Percentiles rank a stretch among this genome's conserved stretches.
Evolutionary conservation across 345 rosid species (phyloP).

Genomic region (Eucalyptus pauciflora): DNA sequence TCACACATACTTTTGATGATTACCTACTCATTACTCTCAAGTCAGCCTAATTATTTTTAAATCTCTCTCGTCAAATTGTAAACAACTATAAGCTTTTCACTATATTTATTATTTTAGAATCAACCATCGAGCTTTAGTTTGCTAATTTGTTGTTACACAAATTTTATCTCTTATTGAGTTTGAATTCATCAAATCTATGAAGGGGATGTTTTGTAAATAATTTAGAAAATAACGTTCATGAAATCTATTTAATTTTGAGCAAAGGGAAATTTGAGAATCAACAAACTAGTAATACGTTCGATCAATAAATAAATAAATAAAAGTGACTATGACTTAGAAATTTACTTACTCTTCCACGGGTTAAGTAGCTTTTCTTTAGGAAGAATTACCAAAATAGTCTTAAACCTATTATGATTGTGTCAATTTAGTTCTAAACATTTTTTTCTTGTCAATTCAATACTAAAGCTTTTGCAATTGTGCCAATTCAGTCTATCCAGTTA

Average conservation of each 20-base stretch:
- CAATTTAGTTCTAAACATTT: no score
- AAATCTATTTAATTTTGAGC: not conserved
- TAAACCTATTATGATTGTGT: no score
- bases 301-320: not conserved
- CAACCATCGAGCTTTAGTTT: not conserved
- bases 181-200: not conserved
- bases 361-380: not conserved
- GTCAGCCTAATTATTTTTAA: not conserved
- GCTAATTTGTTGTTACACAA: not conserved
- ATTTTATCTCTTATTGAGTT: not conserved
- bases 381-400: no score
- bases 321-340: not conserved
- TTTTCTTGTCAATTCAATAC: no score
- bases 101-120: not conserved
- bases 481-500: rapidly evolving
- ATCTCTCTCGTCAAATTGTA: not conserved
- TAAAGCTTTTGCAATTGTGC: no score
- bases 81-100: not conserved
- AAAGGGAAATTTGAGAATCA: not conserved
- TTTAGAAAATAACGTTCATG: not conserved
- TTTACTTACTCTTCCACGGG: not conserved
- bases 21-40: not conserved
- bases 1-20: not conserved
- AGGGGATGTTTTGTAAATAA: not conserved
- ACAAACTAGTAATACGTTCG: not conserved